Base-by-base conservation (phyloP, 108 stramenopile species). In the Nannochloropsis oceanica region DNA sequence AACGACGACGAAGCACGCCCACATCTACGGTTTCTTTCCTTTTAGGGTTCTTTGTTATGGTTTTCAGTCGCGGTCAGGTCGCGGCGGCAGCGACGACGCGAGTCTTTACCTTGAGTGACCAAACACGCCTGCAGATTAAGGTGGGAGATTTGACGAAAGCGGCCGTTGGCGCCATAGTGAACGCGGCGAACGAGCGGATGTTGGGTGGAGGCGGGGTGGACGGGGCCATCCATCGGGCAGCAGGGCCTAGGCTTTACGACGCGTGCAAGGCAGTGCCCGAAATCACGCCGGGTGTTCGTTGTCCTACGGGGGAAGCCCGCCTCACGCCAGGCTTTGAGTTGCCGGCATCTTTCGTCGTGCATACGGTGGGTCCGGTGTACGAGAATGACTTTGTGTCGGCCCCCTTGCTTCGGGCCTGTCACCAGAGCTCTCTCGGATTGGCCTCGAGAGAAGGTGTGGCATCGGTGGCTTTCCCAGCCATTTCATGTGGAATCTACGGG, bases 121-220 rank as follows among this genome's bases (percentile, higher is more conserved):
- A n/a, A n/a, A 73, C n/a, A 0, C 18, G 59, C 59, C 59, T 73
- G 22, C 59, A 73, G 59, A 73, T 73, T n/a, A 73, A n/a, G 5
- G 5, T 73, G 22, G 86, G 86, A 11, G 86, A 86, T 26, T 18
- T 86, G 26, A 86, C 86, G 12, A 80, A 43, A 18, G 82, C 82
- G 46, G 22, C 82, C 20, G 86, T 81, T 2, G 86, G 83, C 43
- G 86, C 86, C 12, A 83, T 86, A n/a, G 86, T 86, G 12, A 86
- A 86, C 26, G 86, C 86, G 34, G 86, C 86, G 25, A 86, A 86
- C 42, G 79, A 86, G 73, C 86, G 82, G 82, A 86, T 86, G 86
- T 43, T 86, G 25, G 86, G 86, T 42, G 86, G 86, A 59, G 86
- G 79, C 24, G 86, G 86, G 8, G 86, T 86, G 79, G 86, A 86